Base-by-base conservation (phyloP, 805 yeast genomes). In the Hanseniaspora thailandica region DNA sequence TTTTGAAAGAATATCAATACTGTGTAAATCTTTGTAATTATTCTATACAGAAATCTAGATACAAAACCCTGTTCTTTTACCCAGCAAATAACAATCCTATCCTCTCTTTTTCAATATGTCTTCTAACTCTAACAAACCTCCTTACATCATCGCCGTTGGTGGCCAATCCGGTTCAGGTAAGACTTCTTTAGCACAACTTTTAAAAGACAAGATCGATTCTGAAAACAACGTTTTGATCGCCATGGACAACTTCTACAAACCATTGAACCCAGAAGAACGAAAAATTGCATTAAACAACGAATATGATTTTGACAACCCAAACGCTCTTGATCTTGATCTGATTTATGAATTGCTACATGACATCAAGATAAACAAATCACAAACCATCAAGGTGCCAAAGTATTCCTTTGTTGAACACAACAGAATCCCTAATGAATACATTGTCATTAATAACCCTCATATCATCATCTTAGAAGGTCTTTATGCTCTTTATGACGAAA, bases 191-290 rank as follows among this genome's bases (percentile, higher is more conserved):
- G 93, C 97, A 0, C 81, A 87, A 36, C 76, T 78, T 57, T 82
- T 93, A 60, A 85, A 89, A 50, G 77, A 82, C 53, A 80, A 81
- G 57, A 71, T 80, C 56, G 82, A 86, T 67, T 86, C 86, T 53
- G 97, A 97, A 0, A 89, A 97, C 96, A 86, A 97, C 0, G 90
- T 93, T 12, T 71, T 93, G 54, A 63, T 90, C 20, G 84, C 96
- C 1, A 74, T 88, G 69, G 98, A 93, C 64, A 90, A 90, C 67
- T 93, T 90, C 64, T 93, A 93, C 69, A 79, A 76, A 46, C 93
- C 93, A 0, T 71, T 93, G 59, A 74, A 72, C 1, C 68, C 66
- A 2, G 90, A 79, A 41, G 78, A 86, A 57, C 72, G 84, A 17
- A 60, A 70, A 54, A 61, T 59, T 50, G 97, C 97, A 0, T 84